These are phyloP conservation scores for Pyronema domesticum DNA, from an alignment of 495 filamentous ascomycete species.

Conservation along the genomic window DNA sequence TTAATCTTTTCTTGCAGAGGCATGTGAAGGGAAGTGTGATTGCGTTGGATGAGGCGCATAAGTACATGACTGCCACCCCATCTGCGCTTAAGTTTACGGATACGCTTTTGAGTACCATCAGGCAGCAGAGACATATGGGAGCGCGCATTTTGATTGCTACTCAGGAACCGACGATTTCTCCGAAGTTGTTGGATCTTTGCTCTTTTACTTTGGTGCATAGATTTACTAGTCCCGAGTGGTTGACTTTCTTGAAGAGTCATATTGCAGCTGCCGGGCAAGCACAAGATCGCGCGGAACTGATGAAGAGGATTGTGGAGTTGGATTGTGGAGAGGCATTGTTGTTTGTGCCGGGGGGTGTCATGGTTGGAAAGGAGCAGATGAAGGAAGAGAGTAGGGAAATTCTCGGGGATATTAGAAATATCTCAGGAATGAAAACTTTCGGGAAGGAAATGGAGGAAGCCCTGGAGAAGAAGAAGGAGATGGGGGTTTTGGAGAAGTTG, in stretches of 20 bases:
- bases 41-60: conserved; percentile 23
- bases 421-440: neutral
- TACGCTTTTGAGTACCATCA: conserved; percentile 41
- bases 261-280: conserved; percentile 29
- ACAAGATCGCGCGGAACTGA: conserved; percentile 7
- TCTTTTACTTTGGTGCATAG: conserved; percentile 55
- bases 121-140: conserved; percentile 51
- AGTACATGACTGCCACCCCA: conserved; percentile 32
- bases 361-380: conserved; percentile 12
- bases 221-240: conserved; percentile 55
- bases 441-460: neutral
- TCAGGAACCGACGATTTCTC: conserved; percentile 61
- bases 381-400: too few species aligned
- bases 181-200: conserved; percentile 50
- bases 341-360: conserved; percentile 27
- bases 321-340: conserved; percentile 21
- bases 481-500: conserved; percentile 24
- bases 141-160: conserved; percentile 52
- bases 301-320: conserved; percentile 15
- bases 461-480: conserved; percentile 7
- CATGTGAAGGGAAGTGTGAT: conserved; percentile 10
- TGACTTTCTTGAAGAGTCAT: conserved; percentile 37
- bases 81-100: conserved; percentile 39
- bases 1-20: conserved; percentile 41
- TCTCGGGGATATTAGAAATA: too few species aligned